A percentile compares a stretch with the other conserved stretches of the same genome.
Evolutionary conservation across 2,329 filamentous ascomycete species (phyloP).

Genomic region (Colletotrichum australisinense): DNA sequence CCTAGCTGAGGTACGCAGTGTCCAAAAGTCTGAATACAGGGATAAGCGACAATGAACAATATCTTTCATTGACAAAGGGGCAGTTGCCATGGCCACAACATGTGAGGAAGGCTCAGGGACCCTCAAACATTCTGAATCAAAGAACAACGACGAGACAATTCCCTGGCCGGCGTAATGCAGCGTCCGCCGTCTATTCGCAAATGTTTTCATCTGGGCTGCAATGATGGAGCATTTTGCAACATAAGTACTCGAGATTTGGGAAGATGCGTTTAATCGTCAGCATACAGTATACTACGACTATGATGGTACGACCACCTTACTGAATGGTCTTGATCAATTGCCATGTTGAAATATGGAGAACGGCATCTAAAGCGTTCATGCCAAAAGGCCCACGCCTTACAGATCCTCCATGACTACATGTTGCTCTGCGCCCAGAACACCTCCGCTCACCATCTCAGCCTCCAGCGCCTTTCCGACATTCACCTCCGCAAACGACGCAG

Average conservation of each 20-base stretch:
- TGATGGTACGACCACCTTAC: no score
- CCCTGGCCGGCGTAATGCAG: not conserved
- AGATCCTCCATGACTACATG: slow-evolving; percentile 8
- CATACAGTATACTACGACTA: not conserved
- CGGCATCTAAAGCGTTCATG: not conserved
- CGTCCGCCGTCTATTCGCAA: not conserved
- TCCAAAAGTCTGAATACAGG: no score
- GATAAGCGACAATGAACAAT: no score
- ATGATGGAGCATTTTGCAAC: not conserved
- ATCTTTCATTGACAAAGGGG: no score
- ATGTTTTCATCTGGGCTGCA: not conserved
- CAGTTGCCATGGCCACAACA: no score
- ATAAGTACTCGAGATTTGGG: not conserved
- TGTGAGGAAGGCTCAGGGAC: not conserved
- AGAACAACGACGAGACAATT: not conserved
- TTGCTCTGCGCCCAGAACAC: slow-evolving; percentile 22
- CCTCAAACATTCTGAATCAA: not conserved
- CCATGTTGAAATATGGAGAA: not conserved
- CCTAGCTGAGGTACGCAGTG: no score
- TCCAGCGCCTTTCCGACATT: slow-evolving; percentile 47
- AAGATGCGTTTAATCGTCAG: not conserved
- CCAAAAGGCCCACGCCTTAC: not conserved
- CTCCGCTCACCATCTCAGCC: slow-evolving; percentile 39
- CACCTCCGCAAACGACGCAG: slow-evolving; percentile 42
- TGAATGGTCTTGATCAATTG: not conserved